A percentile compares a stretch with the other conserved stretches of the same genome.
Evolutionary conservation across 129 eudicot species (phyloP).

Genomic region (Dittrichia graveolens): DNA sequence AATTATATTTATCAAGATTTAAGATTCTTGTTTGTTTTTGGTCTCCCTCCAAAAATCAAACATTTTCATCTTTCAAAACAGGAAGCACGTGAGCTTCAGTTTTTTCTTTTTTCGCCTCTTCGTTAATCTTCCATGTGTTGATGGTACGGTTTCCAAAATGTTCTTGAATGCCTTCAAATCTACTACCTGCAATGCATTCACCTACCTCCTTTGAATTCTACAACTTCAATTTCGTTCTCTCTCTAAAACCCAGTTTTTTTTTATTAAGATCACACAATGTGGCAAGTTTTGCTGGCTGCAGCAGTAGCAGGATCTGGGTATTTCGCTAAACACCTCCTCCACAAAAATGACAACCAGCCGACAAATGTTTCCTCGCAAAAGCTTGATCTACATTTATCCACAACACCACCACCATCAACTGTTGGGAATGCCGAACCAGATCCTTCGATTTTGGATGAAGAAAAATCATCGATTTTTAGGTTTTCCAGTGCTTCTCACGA

Average conservation of each 20-base stretch:
- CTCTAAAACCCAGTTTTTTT: constrained; percentile 30
- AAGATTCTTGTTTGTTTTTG: too few species aligned
- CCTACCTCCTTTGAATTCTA: background rate
- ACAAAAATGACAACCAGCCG: constrained; percentile 33
- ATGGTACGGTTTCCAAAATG: constrained; percentile 21
- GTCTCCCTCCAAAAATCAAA: constrained; percentile 35
- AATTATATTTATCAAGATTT: too few species aligned
- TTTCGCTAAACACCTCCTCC: constrained; percentile 54
- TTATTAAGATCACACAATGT: constrained; percentile 47
- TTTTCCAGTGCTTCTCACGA: constrained; percentile 54
- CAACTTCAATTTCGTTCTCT: background rate
- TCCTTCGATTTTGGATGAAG: constrained; percentile 27
- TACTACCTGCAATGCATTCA: constrained; percentile 20
- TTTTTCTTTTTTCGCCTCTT: background rate
- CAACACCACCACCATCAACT: constrained; percentile 3
- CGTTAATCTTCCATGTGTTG: constrained; percentile 23
- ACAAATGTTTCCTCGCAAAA: constrained; percentile 17
- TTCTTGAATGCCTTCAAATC: constrained; percentile 23
- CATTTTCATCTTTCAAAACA: constrained; percentile 18
- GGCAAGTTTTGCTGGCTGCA: constrained; percentile 88
- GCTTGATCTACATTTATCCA: constrained; percentile 8
- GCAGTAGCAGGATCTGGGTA: constrained; percentile 87
- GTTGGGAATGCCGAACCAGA: constrained; percentile 15
- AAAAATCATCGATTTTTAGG: constrained; percentile 51
- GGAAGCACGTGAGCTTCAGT: constrained; percentile 40